Conservation (phyloP, 805 yeast genomes). For the Candida broadrunensis region DNA sequence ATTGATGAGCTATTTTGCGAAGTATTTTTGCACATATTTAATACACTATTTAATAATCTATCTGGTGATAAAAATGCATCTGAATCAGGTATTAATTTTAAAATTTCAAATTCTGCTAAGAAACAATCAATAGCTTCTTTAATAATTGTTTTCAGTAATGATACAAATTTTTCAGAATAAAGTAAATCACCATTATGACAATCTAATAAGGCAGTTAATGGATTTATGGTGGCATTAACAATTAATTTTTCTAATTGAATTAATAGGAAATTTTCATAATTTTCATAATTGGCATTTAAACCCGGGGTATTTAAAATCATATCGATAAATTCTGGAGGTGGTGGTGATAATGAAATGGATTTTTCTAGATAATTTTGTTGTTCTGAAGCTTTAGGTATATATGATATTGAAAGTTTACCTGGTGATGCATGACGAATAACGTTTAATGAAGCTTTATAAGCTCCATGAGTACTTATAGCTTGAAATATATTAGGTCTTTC, state of each 20-base stretch:
- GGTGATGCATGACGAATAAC: conserved; percentile 61
- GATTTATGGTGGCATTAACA: conserved; percentile 80
- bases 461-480: conserved; percentile 86
- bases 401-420: conserved; percentile 61
- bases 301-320: conserved; percentile 17
- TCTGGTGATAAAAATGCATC: conserved; percentile 26
- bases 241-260: conserved; percentile 71
- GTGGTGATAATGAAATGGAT: neutral
- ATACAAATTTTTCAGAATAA: conserved; percentile 29
- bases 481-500: conserved; percentile 59
- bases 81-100: conserved; percentile 29
- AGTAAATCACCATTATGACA: conserved; percentile 75
- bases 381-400: conserved; percentile 41
- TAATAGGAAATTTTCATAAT: conserved; percentile 46
- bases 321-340: conserved; percentile 18
- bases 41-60: conserved; percentile 29
- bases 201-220: conserved; percentile 74
- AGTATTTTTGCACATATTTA: conserved; percentile 33
- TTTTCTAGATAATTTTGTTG: neutral
- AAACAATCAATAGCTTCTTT: conserved; percentile 46
- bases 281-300: conserved; percentile 23
- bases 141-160: conserved; percentile 40
- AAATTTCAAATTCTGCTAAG: conserved; percentile 19
- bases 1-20: conserved; percentile 64
- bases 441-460: conserved; percentile 43